Evolutionary conservation across 495 filamentous ascomycete genomes (phyloP), one percentile per base, ranked within the genome.

Genomic region (Penicillium malachiteum): DNA sequence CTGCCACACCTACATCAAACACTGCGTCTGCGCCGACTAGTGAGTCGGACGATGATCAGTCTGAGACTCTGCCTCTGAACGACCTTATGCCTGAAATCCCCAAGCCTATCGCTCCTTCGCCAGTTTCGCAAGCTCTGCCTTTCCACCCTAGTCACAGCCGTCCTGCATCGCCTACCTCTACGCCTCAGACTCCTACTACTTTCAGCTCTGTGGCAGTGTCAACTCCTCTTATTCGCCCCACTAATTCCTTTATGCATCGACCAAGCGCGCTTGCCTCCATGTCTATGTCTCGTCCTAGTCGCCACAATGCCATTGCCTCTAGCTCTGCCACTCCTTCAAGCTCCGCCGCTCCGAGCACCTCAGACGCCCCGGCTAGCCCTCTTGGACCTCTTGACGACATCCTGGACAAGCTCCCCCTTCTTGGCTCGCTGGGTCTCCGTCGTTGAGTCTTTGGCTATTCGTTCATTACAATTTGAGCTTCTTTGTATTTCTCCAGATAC

Each of bases 401-500:
- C 31, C 49, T 65, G 8, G 39, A 46, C 0, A 30, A 32, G 2
- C 17, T 60, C 9, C 56, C 56, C 13, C 3, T 65, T 21, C 5
- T 64, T 32, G 53, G 55, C 26, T 41, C 32, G n/a, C 56, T 59
- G 1, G 41, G 51, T 46, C 32, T 42, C 21, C 47, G 41, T 38
- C 58, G 50, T 39, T 64, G 50, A 21, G 21, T 34, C 26, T 31
- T 45, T 16, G 11, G 13, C 45, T 17, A 5, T 37, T 5, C 43
- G 18, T 17, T 40, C 30, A 9, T 48, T 51, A 32, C 40, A 30
- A 43, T 48, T 12, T 52, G 21, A 42, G 43, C 13, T 47, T 57
- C 47, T 55, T 26, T 59, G 53, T 49, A 51, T 14, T 57, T 38
- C 32, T 13, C 34, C 57, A 56, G 51, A 50, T 56, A 14, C 40